A percentile compares a stretch with the other conserved stretches of the same genome.
Conservation (phyloP, 495 filamentous ascomycete species). For the Letharia lupina region DNA sequence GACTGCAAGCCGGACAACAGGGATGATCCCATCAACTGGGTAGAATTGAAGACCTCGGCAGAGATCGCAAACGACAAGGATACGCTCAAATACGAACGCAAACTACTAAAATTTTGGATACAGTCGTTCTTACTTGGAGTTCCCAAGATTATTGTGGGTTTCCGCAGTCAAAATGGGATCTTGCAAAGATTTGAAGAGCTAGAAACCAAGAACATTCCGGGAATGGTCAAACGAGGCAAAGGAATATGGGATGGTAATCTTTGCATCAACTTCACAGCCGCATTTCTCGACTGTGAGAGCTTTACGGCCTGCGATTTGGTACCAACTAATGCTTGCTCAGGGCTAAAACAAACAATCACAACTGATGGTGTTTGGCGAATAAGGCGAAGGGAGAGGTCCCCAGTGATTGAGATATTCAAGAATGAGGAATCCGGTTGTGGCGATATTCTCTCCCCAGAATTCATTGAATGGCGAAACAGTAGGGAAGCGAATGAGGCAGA, state of each 20-base stretch:
- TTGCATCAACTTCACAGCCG: conserved; percentile 79
- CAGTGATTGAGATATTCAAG: conserved; percentile 60
- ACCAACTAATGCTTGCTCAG: conserved; percentile 31
- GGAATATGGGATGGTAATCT: conserved; percentile 78
- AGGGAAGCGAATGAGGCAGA: background rate
- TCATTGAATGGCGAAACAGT: conserved; percentile 59
- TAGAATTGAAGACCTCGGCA: conserved; percentile 89
- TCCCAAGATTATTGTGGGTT: conserved; percentile 84
- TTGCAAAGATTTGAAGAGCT: conserved; percentile 64
- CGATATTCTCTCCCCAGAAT: conserved; percentile 65
- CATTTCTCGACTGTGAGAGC: conserved; percentile 62
- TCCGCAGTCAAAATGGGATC: conserved; percentile 65
- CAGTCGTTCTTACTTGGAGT: conserved; percentile 90
- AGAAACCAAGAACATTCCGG: conserved; percentile 67
- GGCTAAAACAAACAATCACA: conserved; percentile 55
- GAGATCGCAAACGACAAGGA: conserved; percentile 57
- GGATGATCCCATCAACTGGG: conserved; percentile 70
- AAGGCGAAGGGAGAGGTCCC: conserved; percentile 46
- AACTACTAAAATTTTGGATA: conserved; percentile 90
- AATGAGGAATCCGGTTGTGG: conserved; percentile 66
- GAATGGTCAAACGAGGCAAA: conserved; percentile 56
- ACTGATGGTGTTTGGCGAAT: conserved; percentile 79
- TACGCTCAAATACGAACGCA: conserved; percentile 69
- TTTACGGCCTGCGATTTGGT: background rate
- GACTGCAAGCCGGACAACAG: conserved; percentile 61